A percentile compares a stretch with the other conserved stretches of the same genome.
Evolutionary conservation across 345 rosid species (phyloP).

Genomic region (Hibiscus trionum): DNA sequence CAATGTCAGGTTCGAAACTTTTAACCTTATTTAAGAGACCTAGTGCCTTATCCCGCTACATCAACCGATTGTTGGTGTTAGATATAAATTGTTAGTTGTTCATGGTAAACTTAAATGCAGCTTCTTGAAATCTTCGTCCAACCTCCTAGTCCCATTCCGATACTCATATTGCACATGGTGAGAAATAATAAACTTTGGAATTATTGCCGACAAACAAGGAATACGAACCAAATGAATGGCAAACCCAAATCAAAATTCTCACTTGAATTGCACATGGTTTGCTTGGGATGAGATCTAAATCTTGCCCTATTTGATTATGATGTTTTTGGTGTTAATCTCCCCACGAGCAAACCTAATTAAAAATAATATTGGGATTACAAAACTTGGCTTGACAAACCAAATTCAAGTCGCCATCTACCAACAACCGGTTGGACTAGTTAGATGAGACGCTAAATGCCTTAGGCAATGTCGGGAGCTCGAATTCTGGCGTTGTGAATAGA

Average conservation of each 20-base stretch:
- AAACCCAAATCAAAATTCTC: slow-evolving; percentile 1
- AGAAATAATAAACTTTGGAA: slow-evolving; percentile 3
- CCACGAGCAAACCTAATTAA: slow-evolving; percentile 6
- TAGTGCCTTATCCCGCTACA: too few relatives aligned
- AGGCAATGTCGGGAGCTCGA: too few relatives aligned
- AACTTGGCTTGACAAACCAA: not conserved
- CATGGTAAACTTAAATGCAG: not conserved
- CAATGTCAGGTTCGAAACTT: too few relatives aligned
- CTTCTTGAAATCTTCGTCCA: not conserved
- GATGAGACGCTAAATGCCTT: too few relatives aligned
- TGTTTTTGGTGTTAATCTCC: slow-evolving; percentile 6
- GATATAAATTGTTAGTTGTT: not conserved
- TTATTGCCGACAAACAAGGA: slow-evolving; percentile 6
- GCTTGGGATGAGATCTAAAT: slow-evolving; percentile 11
- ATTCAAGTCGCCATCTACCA: not conserved
- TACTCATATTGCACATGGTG: not conserved
- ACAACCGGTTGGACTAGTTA: too few relatives aligned
- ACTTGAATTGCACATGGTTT: slow-evolving; percentile 11
- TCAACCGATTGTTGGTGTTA: too few relatives aligned
- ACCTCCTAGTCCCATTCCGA: not conserved
- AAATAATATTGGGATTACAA: not conserved
- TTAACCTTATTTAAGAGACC: too few relatives aligned
- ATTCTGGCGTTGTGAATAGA: too few relatives aligned
- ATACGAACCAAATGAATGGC: not conserved
- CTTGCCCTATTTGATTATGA: not conserved